These are phyloP conservation scores for Kurtzmaniella quercitrusa DNA, from an alignment of 1,139 yeast species.

Conservation along the genomic window DNA sequence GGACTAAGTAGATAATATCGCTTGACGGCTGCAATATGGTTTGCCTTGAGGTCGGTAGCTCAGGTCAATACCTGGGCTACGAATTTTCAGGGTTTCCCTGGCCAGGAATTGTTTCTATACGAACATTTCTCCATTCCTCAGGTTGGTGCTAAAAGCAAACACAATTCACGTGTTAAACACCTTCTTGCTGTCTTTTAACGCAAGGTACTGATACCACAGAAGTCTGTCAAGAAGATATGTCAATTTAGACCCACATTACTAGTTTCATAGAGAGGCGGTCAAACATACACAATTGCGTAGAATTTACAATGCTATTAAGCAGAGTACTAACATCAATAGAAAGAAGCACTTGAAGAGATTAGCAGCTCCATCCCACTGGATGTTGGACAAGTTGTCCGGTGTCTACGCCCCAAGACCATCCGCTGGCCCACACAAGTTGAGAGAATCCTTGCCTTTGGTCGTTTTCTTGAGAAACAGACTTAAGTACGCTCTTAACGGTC, in stretches of 20 bases:
- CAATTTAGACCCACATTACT: constrained; percentile 1
- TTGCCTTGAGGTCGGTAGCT: no score
- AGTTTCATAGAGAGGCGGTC: neutral
- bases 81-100: no score
- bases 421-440: constrained; percentile 97
- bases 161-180: no score
- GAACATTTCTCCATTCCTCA: no score
- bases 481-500: constrained; percentile 97
- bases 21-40: neutral
- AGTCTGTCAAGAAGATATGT: no score
- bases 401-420: constrained; percentile 98
- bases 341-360: constrained; percentile 39
- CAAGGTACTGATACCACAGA: no score
- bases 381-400: constrained; percentile 99
- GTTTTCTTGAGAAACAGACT: constrained; percentile 97
- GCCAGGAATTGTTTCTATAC: no score
- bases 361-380: constrained; percentile 96
- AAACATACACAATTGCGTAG: constrained; percentile 23
- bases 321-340: constrained; percentile 81
- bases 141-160: no score
- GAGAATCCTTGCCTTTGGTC: constrained; percentile 95
- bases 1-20: neutral
- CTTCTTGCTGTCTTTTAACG: no score
- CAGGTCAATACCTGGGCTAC: no score
- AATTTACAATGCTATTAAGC: constrained; percentile 71